Base-by-base conservation (phyloP, 1,284 basidiomycete species). In the Ganoderma sinense region DNA sequence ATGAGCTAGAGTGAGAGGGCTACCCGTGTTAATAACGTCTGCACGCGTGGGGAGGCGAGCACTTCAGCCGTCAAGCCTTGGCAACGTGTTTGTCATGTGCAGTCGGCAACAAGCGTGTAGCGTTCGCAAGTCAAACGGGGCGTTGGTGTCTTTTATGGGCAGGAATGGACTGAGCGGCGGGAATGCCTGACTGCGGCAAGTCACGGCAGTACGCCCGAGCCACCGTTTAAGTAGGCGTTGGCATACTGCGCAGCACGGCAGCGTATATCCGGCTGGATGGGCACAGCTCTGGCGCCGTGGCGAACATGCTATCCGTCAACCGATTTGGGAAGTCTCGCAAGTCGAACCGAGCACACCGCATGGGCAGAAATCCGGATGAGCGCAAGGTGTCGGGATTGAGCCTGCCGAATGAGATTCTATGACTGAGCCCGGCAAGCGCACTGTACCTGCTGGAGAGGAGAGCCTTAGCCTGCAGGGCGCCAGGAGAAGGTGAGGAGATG, bases 31-130 rank as follows among this genome's bases (percentile, higher is more conserved):
- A 69, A 65, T 60, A 64, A 65, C 60, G 36, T 65, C 69, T 67
- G 43, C 60, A 66, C 67, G 70, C 63, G 53, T 29, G 53, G 68
- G 68, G 70, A 66, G 70, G 69, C 59, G 55, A 68, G 66, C 67
- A 36, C 26, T 41, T 41, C 39, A 69, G 64, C 63, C 45, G 56
- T 56, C 64, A 36, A 70, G 66, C 66, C 26, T 43, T 58, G 40
- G 64, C 70, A 73, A 73, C 72, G 72, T 73, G 72, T 73, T 71
- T 31, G 67, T 69, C 72, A 73, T 73, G 72, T 71, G 72, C 70
- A 67, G 65, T 65, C 72, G 70, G 68, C 70, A 73, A 69, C 62
- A 45, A 65, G 65, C 68, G 61, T 60, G 64, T 59, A 71, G 68
- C 70, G 70, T 65, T 66, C 70, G 72, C 70, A 62, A 70, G 72